Conservation (phyloP, 1,284 basidiomycete species). For the Puccinia hordei region DNA sequence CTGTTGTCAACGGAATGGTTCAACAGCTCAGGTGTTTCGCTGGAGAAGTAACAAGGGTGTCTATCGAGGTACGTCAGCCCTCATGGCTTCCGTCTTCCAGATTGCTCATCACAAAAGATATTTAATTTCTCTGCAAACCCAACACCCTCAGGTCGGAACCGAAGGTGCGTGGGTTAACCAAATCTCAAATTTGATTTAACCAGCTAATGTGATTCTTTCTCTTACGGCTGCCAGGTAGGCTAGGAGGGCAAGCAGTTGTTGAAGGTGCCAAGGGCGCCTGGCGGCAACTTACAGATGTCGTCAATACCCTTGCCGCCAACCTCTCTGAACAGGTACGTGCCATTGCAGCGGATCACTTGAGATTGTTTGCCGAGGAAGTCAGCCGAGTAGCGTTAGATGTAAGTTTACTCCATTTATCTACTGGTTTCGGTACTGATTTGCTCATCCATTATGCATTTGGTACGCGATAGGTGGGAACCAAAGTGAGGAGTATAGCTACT, state of each 20-base stretch:
- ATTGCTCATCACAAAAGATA: conserved; percentile 52
- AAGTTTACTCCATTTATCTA: conserved; percentile 24
- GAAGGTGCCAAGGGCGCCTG: conserved; percentile 91
- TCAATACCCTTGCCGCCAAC: conserved; percentile 86
- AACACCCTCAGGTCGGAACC: conserved; percentile 30
- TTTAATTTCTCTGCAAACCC: conserved; percentile 66
- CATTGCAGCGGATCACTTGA: conserved; percentile 84
- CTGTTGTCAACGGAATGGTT: conserved; percentile 92
- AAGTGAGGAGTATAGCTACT: conserved; percentile 84
- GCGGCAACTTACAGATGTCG: conserved; percentile 83
- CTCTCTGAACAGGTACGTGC: conserved; percentile 91
- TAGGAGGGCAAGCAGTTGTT: conserved; percentile 90
- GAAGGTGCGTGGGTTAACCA: conserved; percentile 1
- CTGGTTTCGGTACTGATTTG: neutral
- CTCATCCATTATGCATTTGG: neutral
- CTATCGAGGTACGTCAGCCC: conserved; percentile 66
- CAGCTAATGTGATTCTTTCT: conserved; percentile 68
- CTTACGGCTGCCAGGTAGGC: conserved; percentile 79
- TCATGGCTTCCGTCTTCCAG: conserved; percentile 53
- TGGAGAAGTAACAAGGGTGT: conserved; percentile 90
- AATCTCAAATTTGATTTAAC: neutral
- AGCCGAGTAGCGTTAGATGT: conserved; percentile 76
- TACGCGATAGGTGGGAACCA: conserved; percentile 38
- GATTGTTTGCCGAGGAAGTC: conserved; percentile 91
- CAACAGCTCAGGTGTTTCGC: conserved; percentile 70